A percentile compares a stretch with the other conserved stretches of the same genome.
These are phyloP conservation scores for Cyclotella kingstonii DNA, from an alignment of 108 stramenopile species.

Conservation along the genomic window DNA sequence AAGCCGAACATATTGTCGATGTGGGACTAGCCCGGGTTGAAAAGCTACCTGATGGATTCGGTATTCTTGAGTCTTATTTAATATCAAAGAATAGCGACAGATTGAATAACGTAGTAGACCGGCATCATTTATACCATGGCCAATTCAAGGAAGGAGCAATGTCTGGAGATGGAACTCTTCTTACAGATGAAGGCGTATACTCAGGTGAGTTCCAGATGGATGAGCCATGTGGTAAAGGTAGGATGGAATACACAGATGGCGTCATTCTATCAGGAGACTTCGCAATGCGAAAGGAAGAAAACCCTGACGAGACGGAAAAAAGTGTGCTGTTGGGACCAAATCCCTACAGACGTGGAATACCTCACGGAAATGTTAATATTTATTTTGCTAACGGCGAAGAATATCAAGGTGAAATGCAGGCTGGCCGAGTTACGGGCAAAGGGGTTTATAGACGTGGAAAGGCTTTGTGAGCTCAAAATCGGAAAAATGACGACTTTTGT, in stretches of 20 bases:
- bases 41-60: constrained; percentile 34
- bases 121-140: constrained; percentile 30
- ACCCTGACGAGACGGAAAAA: background rate
- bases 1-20: constrained; percentile 19
- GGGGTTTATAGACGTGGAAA: constrained; percentile 8
- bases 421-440: constrained; percentile 28
- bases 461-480: background rate
- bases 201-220: constrained; percentile 13
- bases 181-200: constrained; percentile 12
- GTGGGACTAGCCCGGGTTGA: constrained; percentile 2
- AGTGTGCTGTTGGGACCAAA: constrained; percentile 7
- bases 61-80: constrained; percentile 14
- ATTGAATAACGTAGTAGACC: constrained; percentile 1
- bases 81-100: background rate
- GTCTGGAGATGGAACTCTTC: constrained; percentile 9
- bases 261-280: constrained; percentile 19
- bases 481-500: background rate
- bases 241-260: constrained; percentile 23
- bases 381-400: constrained; percentile 14
- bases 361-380: constrained; percentile 14
- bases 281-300: background rate
- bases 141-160: constrained; percentile 14
- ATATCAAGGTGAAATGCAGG: constrained; percentile 27
- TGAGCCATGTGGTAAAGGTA: constrained; percentile 9
- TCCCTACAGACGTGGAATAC: constrained; percentile 22